phyloP scores from a whole-genome alignment of 2,329 filamentous ascomycete genomes.

The Penicillium sp. region DNA sequence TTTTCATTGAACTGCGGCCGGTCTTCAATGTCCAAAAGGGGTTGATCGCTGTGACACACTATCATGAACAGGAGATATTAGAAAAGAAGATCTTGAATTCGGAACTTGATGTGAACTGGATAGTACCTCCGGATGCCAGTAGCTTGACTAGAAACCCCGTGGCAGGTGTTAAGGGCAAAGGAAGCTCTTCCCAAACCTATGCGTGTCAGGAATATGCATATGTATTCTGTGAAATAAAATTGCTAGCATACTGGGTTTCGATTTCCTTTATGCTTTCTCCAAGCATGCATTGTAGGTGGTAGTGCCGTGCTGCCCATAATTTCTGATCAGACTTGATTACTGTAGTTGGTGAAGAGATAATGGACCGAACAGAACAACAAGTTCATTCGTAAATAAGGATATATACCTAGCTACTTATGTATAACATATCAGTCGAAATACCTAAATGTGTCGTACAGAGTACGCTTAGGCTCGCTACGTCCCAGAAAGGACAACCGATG shows the following conservation, averaged over 20 bases:
- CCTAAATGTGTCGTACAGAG: not conserved
- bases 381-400: not conserved
- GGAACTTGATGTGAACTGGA: not conserved
- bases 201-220: too few species aligned
- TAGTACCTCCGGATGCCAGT: not conserved
- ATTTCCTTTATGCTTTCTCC: slow-evolving; percentile 3
- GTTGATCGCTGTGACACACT: not conserved
- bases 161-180: not conserved
- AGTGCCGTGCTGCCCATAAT: not conserved
- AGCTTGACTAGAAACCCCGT: not conserved
- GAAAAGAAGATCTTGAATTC: not conserved
- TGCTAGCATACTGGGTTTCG: not conserved
- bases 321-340: not conserved
- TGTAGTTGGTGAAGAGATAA: not conserved
- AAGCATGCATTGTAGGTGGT: not conserved
- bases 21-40: not conserved
- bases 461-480: not conserved
- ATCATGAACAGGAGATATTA: not conserved
- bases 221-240: not conserved
- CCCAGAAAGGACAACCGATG: not conserved
- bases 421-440: not conserved
- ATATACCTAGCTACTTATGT: not conserved
- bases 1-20: not conserved
- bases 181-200: not conserved
- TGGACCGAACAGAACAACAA: not conserved